Percentiles rank a stretch among this genome's conserved stretches.
phyloP scores from a whole-genome alignment of 345 rosid genomes.

The Gynandropsis gynandra region DNA sequence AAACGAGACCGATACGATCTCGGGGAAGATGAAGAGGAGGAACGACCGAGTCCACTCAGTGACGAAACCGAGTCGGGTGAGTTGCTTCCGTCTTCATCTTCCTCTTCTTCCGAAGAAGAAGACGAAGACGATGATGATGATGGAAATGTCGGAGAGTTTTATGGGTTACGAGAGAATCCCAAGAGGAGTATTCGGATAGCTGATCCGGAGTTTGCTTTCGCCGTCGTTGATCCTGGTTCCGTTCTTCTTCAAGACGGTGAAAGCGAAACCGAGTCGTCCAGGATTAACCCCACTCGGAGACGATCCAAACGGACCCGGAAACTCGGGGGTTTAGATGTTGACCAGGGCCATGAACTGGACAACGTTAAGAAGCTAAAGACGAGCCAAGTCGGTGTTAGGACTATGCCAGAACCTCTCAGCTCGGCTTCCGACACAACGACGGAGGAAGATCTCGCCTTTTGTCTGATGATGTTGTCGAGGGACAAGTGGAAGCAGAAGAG shows the following conservation, averaged over 20 bases:
- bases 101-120: constrained; percentile 33
- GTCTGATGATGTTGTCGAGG: constrained; percentile 88
- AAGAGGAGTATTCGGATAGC: constrained; percentile 46
- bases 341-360: no score
- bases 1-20: constrained; percentile 11
- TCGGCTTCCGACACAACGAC: constrained; percentile 72
- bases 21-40: constrained; percentile 17
- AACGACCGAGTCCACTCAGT: constrained; percentile 23
- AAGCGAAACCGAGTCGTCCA: constrained; percentile 82
- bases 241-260: constrained; percentile 60
- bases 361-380: constrained; percentile 19
- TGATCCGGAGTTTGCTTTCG: constrained; percentile 57
- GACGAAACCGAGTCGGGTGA: constrained; percentile 32
- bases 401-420: constrained; percentile 67
- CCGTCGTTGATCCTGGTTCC: constrained; percentile 37
- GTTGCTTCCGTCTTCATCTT: constrained; percentile 25
- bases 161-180: constrained; percentile 48
- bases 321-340: constrained; percentile 25
- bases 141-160: constrained; percentile 12
- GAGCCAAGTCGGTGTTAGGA: constrained; percentile 7
- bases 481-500: constrained; percentile 61
- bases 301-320: constrained; percentile 56
- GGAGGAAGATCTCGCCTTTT: constrained; percentile 85
- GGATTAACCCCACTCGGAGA: constrained; percentile 44
- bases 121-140: constrained; percentile 16